These are phyloP conservation scores for Wickerhamiella qilinensis DNA, from an alignment of 805 yeast genomes.

Conservation along the genomic window DNA sequence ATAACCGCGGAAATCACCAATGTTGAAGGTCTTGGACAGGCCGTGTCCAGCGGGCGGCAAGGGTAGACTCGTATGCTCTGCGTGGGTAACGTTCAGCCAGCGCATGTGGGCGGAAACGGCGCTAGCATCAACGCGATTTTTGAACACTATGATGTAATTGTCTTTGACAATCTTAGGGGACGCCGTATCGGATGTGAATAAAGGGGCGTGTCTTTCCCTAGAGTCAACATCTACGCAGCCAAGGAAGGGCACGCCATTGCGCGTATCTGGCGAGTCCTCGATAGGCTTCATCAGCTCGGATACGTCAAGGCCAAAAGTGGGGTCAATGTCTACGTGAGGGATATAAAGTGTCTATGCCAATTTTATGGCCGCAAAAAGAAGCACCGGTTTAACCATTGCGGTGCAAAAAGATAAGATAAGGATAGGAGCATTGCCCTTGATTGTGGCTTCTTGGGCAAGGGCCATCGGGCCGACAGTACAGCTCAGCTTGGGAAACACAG, in stretches of 20 bases:
- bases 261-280: too few relatives aligned
- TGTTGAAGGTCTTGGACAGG: constrained; percentile 27
- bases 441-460: constrained; percentile 3
- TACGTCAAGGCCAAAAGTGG: background rate
- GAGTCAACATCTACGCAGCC: background rate
- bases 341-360: constrained; percentile 14
- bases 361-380: constrained; percentile 10
- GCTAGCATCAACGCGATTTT: constrained; percentile 39
- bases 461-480: too few relatives aligned
- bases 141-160: constrained; percentile 67
- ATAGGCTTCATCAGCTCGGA: too few relatives aligned
- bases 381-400: constrained; percentile 13
- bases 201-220: constrained; percentile 26
- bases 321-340: constrained; percentile 10
- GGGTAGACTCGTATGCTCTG: constrained; percentile 12
- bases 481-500: too few relatives aligned
- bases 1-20: constrained; percentile 53
- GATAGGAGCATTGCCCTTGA: background rate
- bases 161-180: constrained; percentile 17
- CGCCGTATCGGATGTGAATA: constrained; percentile 30
- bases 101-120: constrained; percentile 49
- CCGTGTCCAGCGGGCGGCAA: constrained; percentile 24
- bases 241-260: background rate
- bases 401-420: background rate
- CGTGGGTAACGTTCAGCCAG: constrained; percentile 34